Evolutionary conservation across 2,329 filamentous ascomycete genomes (phyloP), one percentile per base, ranked within the genome.

Genomic region (Aspergillus tamarii): DNA sequence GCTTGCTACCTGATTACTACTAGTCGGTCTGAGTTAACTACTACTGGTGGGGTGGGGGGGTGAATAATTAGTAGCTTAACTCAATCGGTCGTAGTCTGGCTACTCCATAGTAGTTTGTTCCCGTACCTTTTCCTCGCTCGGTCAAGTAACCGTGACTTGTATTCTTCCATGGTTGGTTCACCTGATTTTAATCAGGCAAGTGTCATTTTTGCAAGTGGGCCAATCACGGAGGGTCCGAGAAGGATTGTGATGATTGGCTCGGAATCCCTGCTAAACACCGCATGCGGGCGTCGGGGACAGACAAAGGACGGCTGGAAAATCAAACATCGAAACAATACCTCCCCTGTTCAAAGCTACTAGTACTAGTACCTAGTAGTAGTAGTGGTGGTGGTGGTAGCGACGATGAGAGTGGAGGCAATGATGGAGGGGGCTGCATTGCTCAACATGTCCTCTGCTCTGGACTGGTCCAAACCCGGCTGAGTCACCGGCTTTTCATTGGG

Each of bases 241-340:
- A 7, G 21, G 26, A 45, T 30, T 11, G n/a, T 30, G 14, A 14
- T 60, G 57, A 63, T 63, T 63, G 61, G 61, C 32, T 26, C 45
- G 56, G 57, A 14, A 45, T 21, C 61, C 56, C 62, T 64, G 56
- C 53, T 30, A 36, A 70, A 68, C 68, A 67, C 76, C 75, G 75
- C 71, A 68, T 75, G 70, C 69, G 67, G 59, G 56, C 59, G 54
- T 43, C 48, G 68, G 61, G 58, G 61, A 57, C 60, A 69, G 72
- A 76, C 73, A 77, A 78, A 77, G 74, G 63, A 72, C 74, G 64
- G 69, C 67, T 48, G 45, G 67, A 67, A 73, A 69, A 70, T 70
- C 54, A 59, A 66, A 57, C 39, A 58, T 61, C 53, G 50, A 58
- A 56, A 59, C 59, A 60, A 63, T 64, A 64, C 60, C 62, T 58